Conservation (phyloP, 345 rosid species). For the Laguncularia racemosa region DNA sequence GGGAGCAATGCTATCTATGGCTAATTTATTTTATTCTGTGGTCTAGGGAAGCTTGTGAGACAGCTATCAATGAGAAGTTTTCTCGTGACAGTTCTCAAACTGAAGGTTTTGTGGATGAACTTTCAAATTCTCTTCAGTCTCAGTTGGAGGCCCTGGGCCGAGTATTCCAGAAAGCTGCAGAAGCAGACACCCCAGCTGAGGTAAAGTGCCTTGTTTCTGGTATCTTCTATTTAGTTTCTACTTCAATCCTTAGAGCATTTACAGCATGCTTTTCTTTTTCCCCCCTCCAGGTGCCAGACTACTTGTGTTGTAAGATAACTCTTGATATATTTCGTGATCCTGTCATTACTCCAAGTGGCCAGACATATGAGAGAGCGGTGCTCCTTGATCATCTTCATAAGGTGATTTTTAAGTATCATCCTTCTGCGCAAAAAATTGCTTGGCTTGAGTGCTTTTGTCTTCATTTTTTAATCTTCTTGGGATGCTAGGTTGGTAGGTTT, state of each 20-base stretch:
- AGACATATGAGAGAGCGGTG: conserved; percentile 79
- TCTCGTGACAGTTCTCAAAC: conserved; percentile 36
- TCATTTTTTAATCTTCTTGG: neutral
- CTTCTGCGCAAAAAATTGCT: neutral
- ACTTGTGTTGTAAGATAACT: conserved; percentile 78
- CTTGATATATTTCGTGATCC: conserved; percentile 89
- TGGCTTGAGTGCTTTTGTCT: neutral
- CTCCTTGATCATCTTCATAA: conserved; percentile 79
- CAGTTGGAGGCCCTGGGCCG: conserved; percentile 42
- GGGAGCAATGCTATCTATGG: neutral
- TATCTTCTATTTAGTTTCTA: neutral
- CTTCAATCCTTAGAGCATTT: neutral
- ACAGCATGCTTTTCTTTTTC: neutral
- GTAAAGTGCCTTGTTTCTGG: conserved; percentile 16
- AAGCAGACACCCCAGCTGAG: conserved; percentile 61
- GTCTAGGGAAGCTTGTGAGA: conserved; percentile 72
- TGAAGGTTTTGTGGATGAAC: conserved; percentile 51
- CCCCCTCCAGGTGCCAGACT: conserved; percentile 69
- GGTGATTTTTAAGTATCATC: conserved; percentile 26
- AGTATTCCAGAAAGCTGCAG: conserved; percentile 61
- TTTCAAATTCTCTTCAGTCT: conserved; percentile 21
- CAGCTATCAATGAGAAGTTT: conserved; percentile 62
- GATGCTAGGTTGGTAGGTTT: conserved; percentile 61
- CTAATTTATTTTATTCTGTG: conserved; percentile 2
- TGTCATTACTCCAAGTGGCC: conserved; percentile 81